Base-by-base conservation (phyloP, 2,329 filamentous ascomycete genomes). In the Aspergillus neoniger region DNA sequence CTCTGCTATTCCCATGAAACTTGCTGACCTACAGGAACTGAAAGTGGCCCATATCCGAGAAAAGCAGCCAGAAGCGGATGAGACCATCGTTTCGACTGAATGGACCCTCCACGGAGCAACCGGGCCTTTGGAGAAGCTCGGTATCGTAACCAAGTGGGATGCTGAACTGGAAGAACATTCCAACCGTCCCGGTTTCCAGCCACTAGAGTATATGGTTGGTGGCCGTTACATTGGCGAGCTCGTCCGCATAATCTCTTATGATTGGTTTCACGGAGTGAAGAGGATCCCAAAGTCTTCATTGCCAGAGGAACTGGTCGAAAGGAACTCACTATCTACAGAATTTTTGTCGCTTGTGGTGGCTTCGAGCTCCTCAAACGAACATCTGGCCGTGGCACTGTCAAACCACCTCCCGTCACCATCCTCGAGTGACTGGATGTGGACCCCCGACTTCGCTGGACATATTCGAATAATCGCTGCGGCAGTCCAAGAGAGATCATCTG, bases 151-250 rank as follows among this genome's bases (percentile, higher is more conserved):
- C 5, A 74, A 75, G 19, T 93, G 90, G 90, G 90, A 93, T 68
- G 76, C 80, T 9, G 76, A 81, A 58, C 80, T 93, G 5, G 88
- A 91, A 66, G 74, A 75, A 1, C 81, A 86, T 57, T 87, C 85
- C 59, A 86, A 90, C 65, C 78, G 78, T 10, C 88, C 90, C 0
- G 89, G 90, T 0, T 91, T 92, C 66, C 90, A 92, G 66, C 89
- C 90, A 0, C 81, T 92, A 23, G 90, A 93, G 71, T 92, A 92
- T 75, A 91, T 92, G 86, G 90, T 89, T 1, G 85, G 88, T 1
- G 89, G 89, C 1, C 80, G 88, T 21, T 91, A 91, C 71, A 79
- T 91, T 3, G 89, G 89, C 47, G 89, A 92, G 72, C 83, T 92
- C 4, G 88, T 87, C 6, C 85, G 89, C 14, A 81, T 91, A 51